Evolutionary conservation across 1,139 yeast species (phyloP).

Genomic region (Suhomyces wounanorum): DNA sequence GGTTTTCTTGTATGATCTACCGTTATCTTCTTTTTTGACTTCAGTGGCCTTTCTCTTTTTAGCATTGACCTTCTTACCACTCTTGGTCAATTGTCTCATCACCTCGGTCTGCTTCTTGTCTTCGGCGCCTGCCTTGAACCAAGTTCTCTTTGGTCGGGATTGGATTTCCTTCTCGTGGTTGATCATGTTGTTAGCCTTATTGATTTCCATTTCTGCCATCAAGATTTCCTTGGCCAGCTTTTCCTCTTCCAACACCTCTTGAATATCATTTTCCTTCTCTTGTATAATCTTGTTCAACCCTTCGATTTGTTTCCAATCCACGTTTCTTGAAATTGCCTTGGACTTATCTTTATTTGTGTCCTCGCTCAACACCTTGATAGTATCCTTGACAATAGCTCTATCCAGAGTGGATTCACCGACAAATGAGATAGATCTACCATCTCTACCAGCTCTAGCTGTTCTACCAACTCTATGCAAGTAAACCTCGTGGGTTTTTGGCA

Average conservation of each 20-base stretch:
- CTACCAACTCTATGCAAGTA: constrained; percentile 98
- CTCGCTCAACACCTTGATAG: constrained; percentile 59
- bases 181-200: constrained; percentile 80
- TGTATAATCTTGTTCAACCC: constrained; percentile 61
- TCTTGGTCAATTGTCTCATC: constrained; percentile 47
- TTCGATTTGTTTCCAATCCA: constrained; percentile 85
- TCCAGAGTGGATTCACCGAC: constrained; percentile 90
- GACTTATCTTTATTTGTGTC: constrained; percentile 39
- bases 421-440: constrained; percentile 87
- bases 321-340: constrained; percentile 76
- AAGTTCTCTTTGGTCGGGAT: constrained; percentile 91
- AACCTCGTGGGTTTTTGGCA: constrained; percentile 90
- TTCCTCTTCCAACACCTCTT: constrained; percentile 85
- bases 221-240: constrained; percentile 82
- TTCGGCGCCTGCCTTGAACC: constrained; percentile 85
- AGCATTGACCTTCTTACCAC: constrained; percentile 39
- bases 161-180: constrained; percentile 81
- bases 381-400: constrained; percentile 84
- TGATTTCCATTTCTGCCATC: constrained; percentile 87
- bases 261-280: constrained; percentile 57
- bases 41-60: constrained; percentile 34
- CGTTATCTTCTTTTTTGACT: constrained; percentile 44
- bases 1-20: constrained; percentile 70
- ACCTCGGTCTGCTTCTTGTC: constrained; percentile 54
- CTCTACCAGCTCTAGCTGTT: constrained; percentile 98